Conservation (phyloP, 176 grass and related monocot species). For the Zoysia japonica region DNA sequence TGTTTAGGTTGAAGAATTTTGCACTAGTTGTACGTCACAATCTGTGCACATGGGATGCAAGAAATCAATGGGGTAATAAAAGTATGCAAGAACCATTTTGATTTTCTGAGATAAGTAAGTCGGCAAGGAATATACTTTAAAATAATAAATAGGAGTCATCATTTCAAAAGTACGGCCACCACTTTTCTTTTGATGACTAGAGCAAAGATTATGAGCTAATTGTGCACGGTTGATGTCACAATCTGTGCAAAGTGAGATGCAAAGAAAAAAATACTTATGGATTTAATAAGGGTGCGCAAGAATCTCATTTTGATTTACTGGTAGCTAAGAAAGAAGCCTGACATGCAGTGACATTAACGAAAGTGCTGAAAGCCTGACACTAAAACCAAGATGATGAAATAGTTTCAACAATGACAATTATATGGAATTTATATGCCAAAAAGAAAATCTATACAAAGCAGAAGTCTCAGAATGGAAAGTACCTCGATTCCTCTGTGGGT, state of each 20-base stretch:
- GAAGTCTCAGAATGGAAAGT: background rate
- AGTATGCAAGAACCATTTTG: too few species aligned
- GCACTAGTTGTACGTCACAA: background rate
- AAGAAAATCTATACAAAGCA: constrained; percentile 5
- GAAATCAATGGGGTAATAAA: too few species aligned
- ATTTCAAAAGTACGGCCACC: too few species aligned
- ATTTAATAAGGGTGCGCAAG: background rate
- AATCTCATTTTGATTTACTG: background rate
- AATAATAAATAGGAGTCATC: too few species aligned
- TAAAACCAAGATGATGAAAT: constrained; percentile 28
- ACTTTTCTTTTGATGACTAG: too few species aligned
- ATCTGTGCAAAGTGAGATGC: background rate
- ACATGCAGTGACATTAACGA: background rate
- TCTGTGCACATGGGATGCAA: too few species aligned
- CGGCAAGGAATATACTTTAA: too few species aligned
- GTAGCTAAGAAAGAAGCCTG: constrained; percentile 14
- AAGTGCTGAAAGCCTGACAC: constrained; percentile 3
- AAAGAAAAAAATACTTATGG: background rate
- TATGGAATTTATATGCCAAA: background rate
- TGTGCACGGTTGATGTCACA: background rate
- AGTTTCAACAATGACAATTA: constrained; percentile 10
- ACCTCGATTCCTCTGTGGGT: constrained; percentile 86
- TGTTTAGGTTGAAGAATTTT: background rate
- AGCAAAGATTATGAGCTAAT: too few species aligned
- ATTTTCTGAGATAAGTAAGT: too few species aligned